Percentiles rank a stretch among this genome's conserved stretches.
Evolutionary conservation across 208 protist genomes (phyloP).

Genomic region (Acanthamoeba sp.): DNA sequence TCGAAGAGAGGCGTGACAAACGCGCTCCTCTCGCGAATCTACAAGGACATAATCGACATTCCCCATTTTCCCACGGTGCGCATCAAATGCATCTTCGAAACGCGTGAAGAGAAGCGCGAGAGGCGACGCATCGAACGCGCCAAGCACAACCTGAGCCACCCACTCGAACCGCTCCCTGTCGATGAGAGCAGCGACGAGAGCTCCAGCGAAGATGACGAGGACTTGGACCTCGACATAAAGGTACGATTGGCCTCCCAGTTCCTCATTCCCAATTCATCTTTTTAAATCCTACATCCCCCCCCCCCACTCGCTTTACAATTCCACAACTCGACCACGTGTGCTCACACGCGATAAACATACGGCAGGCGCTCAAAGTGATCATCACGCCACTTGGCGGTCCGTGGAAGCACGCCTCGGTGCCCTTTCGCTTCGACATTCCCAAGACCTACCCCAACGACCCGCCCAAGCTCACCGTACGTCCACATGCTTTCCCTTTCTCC

Average conservation of each 20-base stretch:
- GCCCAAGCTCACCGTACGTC: constrained; percentile 59
- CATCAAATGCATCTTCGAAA: constrained; percentile 63
- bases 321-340: not conserved
- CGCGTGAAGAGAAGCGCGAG: constrained; percentile 7
- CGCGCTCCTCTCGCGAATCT: constrained; percentile 46
- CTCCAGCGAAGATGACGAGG: not conserved
- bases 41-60: constrained; percentile 39
- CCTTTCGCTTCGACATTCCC: constrained; percentile 65
- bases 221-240: constrained; percentile 55
- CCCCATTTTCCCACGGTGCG: constrained; percentile 14
- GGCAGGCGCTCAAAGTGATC: constrained; percentile 58
- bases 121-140: constrained; percentile 15
- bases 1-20: not conserved
- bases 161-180: not conserved
- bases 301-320: too few species aligned
- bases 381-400: constrained; percentile 45
- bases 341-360: not conserved
- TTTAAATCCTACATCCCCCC: too few species aligned
- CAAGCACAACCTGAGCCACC: not conserved
- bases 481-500: not conserved
- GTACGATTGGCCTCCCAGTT: not conserved
- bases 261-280: not conserved
- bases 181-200: not conserved
- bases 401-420: constrained; percentile 59
- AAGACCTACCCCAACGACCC: constrained; percentile 64